These are phyloP conservation scores for Mycosphaerelloides madeirae DNA, from an alignment of 2,329 filamentous ascomycete genomes.

Conservation along the genomic window DNA sequence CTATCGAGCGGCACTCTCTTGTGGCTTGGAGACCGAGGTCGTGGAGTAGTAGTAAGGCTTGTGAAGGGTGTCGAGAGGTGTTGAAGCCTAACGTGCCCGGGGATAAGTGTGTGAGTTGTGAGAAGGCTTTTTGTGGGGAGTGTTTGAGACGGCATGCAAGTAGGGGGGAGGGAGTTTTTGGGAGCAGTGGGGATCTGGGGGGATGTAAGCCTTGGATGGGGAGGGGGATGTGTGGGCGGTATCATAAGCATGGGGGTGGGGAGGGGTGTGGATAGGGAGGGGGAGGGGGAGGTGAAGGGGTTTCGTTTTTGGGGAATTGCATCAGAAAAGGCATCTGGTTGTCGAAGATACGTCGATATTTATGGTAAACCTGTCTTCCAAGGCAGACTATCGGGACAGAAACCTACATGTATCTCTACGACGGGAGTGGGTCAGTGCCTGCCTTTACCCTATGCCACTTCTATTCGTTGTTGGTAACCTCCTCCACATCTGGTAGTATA, in stretches of 20 bases:
- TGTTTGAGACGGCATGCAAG: slow-evolving; percentile 35
- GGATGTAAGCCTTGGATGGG: slow-evolving; percentile 38
- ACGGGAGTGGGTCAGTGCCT: no score
- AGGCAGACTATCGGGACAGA: no score
- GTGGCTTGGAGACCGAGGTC: slow-evolving; percentile 36
- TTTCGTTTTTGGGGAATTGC: no score
- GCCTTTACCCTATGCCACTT: no score
- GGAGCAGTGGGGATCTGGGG: slow-evolving; percentile 31
- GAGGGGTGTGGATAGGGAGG: slow-evolving; percentile 29
- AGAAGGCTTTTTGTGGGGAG: slow-evolving; percentile 38
- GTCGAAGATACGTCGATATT: no score
- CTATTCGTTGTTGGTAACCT: no score
- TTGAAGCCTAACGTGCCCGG: slow-evolving; percentile 37
- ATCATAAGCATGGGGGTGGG: slow-evolving; percentile 34
- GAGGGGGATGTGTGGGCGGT: slow-evolving; percentile 31
- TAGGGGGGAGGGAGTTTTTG: slow-evolving; percentile 22
- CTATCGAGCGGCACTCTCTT: slow-evolving; percentile 39
- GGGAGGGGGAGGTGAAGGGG: slow-evolving; percentile 4
- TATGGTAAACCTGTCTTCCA: no score
- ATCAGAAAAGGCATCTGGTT: no score
- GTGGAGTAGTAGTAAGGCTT: slow-evolving; percentile 32
- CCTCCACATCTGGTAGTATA: no score
- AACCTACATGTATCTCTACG: no score
- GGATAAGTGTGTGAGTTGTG: slow-evolving; percentile 39
- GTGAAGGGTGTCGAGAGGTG: slow-evolving; percentile 37